Evolutionary conservation across 192 early-diverging fungal species (phyloP), one percentile per base, ranked within the genome.

Genomic region (Diversispora epigaea): DNA sequence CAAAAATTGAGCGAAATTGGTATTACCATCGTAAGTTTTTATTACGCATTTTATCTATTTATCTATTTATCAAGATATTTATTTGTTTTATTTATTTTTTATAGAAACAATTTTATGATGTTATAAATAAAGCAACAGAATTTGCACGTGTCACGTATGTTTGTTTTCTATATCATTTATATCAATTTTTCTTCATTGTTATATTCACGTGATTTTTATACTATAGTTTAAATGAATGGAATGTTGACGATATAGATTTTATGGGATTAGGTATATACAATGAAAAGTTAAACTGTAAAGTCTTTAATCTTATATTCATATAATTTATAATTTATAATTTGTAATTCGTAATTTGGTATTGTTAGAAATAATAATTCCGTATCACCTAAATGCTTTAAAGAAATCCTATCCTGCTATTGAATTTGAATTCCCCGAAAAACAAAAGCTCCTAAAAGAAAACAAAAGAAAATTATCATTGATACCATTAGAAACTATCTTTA

Each of bases 211-310:
- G 21, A 50, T 68, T 49, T 4, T 44, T 14, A 40, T 55, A 41
- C 57, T 14, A 17, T 57, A 71, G 70, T 43, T 11, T 71, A 14
- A 71, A 58, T 60, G 15, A 60, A 71, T 71, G 70, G 70, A 69
- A 54, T 50, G 54, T 69, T 32, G 54, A 71, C n/a, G 55, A 57
- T 15, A 15, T 43, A 11, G 40, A 49, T 12, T 6, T 32, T 6
- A 41, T 15, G 3, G 32, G 54, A 43, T 71, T 71, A 32, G 25
- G 25, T 32, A 32, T 32, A 32, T 32, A 2, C 25, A 32, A 32
- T 32, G 25, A 32, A n/a, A 32, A 32, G 25, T 32, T 32, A 32
- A 32, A 32, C 25, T 32, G 25, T 32, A 32, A 32, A 32, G 25
- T 32, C 25, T 32, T 32, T 2, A 32, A 32, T 32, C 25, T 32